These are phyloP conservation scores for Paraconiothyrium brasiliense DNA, from an alignment of 2,329 filamentous ascomycete genomes.

Conservation along the genomic window DNA sequence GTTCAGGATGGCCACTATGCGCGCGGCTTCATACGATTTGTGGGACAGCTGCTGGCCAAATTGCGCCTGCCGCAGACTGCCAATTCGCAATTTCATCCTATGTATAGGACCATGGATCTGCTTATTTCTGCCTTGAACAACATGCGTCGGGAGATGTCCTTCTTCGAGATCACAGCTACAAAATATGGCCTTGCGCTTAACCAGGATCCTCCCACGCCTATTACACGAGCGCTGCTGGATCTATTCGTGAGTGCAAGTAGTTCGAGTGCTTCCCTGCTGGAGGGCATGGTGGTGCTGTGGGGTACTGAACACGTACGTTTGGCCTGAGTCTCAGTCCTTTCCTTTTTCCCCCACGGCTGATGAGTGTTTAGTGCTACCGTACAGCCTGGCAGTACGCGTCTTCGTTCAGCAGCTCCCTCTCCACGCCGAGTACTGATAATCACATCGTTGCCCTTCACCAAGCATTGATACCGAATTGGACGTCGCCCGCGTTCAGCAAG, in stretches of 20 bases:
- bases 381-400: slow-evolving; percentile 60
- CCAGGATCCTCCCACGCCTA: slow-evolving; percentile 55
- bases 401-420: slow-evolving; percentile 53
- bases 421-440: slow-evolving; percentile 49
- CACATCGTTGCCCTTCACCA: slow-evolving; percentile 61
- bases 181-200: slow-evolving; percentile 67
- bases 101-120: slow-evolving; percentile 68
- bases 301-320: slow-evolving; percentile 70
- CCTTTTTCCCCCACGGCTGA: slow-evolving; percentile 18
- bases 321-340: not conserved
- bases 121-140: slow-evolving; percentile 72
- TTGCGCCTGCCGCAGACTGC: slow-evolving; percentile 63
- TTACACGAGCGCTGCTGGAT: slow-evolving; percentile 66
- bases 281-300: slow-evolving; percentile 78
- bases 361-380: slow-evolving; percentile 52
- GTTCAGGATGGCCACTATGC: slow-evolving; percentile 77
- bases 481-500: slow-evolving; percentile 59
- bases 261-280: slow-evolving; percentile 64
- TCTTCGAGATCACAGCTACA: slow-evolving; percentile 71
- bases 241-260: slow-evolving; percentile 67
- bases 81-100: slow-evolving; percentile 56
- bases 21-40: slow-evolving; percentile 74
- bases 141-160: slow-evolving; percentile 71
- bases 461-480: slow-evolving; percentile 62
- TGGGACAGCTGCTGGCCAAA: slow-evolving; percentile 70